Base-by-base conservation (phyloP, 2,329 filamentous ascomycete genomes). In the Lasiodiplodia theobromae region DNA sequence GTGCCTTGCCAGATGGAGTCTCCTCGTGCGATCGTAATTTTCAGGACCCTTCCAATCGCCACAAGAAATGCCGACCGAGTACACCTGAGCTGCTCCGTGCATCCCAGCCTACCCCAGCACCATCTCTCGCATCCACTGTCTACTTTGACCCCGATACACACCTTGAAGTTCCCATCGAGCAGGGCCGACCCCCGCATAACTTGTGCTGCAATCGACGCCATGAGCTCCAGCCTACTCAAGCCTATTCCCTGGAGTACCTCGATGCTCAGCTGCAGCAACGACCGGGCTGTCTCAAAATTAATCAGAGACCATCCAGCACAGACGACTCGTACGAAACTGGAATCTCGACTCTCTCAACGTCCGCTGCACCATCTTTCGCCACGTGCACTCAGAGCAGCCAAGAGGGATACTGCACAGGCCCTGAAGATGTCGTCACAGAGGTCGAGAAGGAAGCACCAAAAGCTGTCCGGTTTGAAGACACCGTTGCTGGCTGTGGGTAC, bases 401-500 rank as follows among this genome's bases (percentile, higher is more conserved):
- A 14, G 52, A 44, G 10, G 63, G 63, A 31, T 66, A 66, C 10
- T 25, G 44, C 49, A 66, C 63, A 10, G 63, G 34, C 11, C 28
- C 18, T 10, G 53, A 68, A 47, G 66, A 63, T n/a, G n/a, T 14
- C 1, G 18, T 44, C 25, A 38, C 40, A 8, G 38, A 21, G 5
- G 10, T 11, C 34, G 64, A 57, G 34, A 37, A 66, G 34, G 64
- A 57, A 10, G 3, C 37, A 21, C 62, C 62, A 37, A 38, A 65
- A 53, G n/a, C 18, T 25, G 28, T 67, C 21, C 40, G 47, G 4
- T 23, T 40, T 11, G 66, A 68, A 44, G 66, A 68, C 47, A 68
- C 56, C 5, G 57, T 68, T 23, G 49, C 47, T 10, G 66, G 66
- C 18, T 68, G 56, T 34, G 56, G 66, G 8, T 68, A 68, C 18